Evolutionary conservation across 169 alveolate genomes (phyloP), one percentile per base, ranked within the genome.

Genomic region (Amoebophrya sp.): DNA sequence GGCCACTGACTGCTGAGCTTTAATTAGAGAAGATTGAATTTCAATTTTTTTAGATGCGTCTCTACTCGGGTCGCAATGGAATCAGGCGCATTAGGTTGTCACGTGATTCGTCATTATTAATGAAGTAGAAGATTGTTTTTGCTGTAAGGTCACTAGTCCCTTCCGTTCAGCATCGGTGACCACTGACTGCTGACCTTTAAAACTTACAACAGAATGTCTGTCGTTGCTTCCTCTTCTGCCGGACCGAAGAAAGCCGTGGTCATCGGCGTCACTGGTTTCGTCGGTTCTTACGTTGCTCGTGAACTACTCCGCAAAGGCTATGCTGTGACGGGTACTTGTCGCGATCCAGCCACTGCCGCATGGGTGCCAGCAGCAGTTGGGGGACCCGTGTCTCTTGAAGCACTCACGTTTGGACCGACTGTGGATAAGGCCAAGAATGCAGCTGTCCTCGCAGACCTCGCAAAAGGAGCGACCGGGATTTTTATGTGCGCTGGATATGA

Each of bases 401-500:
- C 83, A 10, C 83, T 65, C 83, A 65, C 2, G 33, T 65, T 65
- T 36, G n/a, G n/a, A n/a, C n/a, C n/a, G n/a, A 26, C 36, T 26
- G 36, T 36, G 36, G 83, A 26, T 36, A 10, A 65, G 83, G 83
- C 18, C 2, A 6, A 6, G 36, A 26, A 12, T 36, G 83, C 12
- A 6, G 33, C 83, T 6, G n/a, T n/a, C n/a, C n/a, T n/a, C n/a
- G n/a, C n/a, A n/a, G n/a, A n/a, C n/a, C n/a, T n/a, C n/a, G 83
- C 83, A 36, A 65, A 65, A 18, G 83, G 2, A 65, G 83, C 83
- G 3, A 12, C 2, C 83, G 83, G 83, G 38, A 36, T 65, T 18
- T 65, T 65, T 36, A 65, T 65, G 83, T 65, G 83, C n/a, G 83
- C 83, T 26, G 83, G 83, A 29, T 65, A 65, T 36, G 83, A 65